A percentile compares a stretch with the other conserved stretches of the same genome.
These are phyloP conservation scores for Marasmius sp. DNA, from an alignment of 1,284 basidiomycete species.

Conservation along the genomic window DNA sequence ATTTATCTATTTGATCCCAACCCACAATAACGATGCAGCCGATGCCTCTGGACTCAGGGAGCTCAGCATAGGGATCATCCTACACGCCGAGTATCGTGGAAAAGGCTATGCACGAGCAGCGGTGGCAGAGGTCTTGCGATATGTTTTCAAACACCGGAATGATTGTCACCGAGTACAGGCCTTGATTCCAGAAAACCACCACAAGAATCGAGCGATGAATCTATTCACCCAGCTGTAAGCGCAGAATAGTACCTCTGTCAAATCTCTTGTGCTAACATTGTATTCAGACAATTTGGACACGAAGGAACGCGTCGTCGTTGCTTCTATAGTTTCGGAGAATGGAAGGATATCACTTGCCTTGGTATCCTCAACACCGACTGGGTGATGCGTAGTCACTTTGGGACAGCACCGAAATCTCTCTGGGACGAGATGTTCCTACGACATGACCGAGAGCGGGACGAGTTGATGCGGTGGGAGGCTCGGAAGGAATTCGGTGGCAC, in stretches of 20 bases:
- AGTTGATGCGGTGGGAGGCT: slow-evolving; percentile 52
- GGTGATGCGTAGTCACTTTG: slow-evolving; percentile 33
- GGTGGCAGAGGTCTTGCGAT: slow-evolving; percentile 40
- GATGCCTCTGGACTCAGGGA: slow-evolving; percentile 35
- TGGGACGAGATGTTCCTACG: slow-evolving; percentile 67
- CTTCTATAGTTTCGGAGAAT: slow-evolving; percentile 47
- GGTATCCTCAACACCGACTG: slow-evolving; percentile 65
- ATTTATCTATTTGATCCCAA: slow-evolving; percentile 42
- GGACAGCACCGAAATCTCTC: slow-evolving; percentile 34
- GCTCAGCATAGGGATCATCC: slow-evolving; percentile 51
- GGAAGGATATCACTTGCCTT: slow-evolving; percentile 60
- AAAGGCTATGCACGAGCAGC: slow-evolving; percentile 46
- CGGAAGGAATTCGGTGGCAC: neutral
- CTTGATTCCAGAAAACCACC: slow-evolving; percentile 40
- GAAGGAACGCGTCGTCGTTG: slow-evolving; percentile 60
- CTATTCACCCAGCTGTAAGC: slow-evolving; percentile 44
- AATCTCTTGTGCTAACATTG: slow-evolving; percentile 2
- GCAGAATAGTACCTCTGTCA: neutral
- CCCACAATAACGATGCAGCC: slow-evolving; percentile 18
- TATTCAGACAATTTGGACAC: slow-evolving; percentile 48
- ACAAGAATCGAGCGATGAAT: slow-evolving; percentile 38
- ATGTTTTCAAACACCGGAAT: slow-evolving; percentile 46
- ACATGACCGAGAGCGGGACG: slow-evolving; percentile 58
- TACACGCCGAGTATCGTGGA: slow-evolving; percentile 34
- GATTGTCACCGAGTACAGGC: slow-evolving; percentile 57